A percentile compares a stretch with the other conserved stretches of the same genome.
Evolutionary conservation across 495 filamentous ascomycete species (phyloP).

Genomic region (Penicillium coffeae): DNA sequence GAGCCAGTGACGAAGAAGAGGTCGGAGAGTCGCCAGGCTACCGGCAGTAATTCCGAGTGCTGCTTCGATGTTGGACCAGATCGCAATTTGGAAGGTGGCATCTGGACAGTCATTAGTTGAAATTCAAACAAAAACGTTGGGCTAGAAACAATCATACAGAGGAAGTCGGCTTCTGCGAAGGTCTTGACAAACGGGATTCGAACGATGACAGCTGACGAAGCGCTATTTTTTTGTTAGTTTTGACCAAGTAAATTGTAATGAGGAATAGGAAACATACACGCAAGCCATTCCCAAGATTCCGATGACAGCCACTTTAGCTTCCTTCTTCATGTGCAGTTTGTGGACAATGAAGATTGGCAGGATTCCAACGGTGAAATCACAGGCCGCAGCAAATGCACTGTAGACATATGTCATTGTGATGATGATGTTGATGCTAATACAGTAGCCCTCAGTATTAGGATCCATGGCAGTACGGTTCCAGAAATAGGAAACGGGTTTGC

Average conservation of each 20-base stretch:
- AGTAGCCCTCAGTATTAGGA: slow-evolving; percentile 29
- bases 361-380: slow-evolving; percentile 42
- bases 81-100: slow-evolving; percentile 38
- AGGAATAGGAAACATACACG: slow-evolving; percentile 27
- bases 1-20: slow-evolving; percentile 37
- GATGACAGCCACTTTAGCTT: slow-evolving; percentile 37
- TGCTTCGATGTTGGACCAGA: slow-evolving; percentile 45
- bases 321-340: slow-evolving; percentile 34
- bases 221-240: slow-evolving; percentile 18
- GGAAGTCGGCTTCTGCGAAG: slow-evolving; percentile 34
- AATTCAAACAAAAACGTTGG: too few species aligned
- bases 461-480: slow-evolving; percentile 32
- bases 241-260: background rate
- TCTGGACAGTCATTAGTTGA: too few species aligned
- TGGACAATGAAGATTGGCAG: slow-evolving; percentile 36
- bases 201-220: slow-evolving; percentile 39
- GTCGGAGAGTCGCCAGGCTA: slow-evolving; percentile 45
- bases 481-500: slow-evolving; percentile 38
- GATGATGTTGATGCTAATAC: slow-evolving; percentile 34
- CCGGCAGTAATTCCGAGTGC: slow-evolving; percentile 45
- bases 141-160: slow-evolving; percentile 28
- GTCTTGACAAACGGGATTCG: slow-evolving; percentile 39
- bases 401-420: slow-evolving; percentile 42
- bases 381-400: slow-evolving; percentile 36
- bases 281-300: slow-evolving; percentile 44